phyloP scores from a whole-genome alignment of 495 filamentous ascomycete species.

The Podospora australis region DNA sequence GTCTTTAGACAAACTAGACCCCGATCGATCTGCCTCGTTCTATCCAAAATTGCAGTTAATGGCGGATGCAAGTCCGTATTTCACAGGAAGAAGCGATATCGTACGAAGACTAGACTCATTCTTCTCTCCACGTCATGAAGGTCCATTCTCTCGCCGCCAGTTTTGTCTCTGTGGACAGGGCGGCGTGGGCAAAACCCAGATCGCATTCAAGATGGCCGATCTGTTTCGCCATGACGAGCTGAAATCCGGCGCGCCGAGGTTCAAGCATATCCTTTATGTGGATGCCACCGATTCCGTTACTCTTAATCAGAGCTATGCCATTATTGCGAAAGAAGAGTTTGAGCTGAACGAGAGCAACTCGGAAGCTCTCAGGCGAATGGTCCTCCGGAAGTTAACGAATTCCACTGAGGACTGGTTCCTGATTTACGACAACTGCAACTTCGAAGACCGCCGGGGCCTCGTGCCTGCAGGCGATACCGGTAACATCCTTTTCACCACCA shows the following conservation, averaged over 20 bases:
- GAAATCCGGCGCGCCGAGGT: background rate
- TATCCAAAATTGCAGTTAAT: background rate
- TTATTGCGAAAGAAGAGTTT: conserved; percentile 1
- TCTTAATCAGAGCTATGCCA: conserved; percentile 11
- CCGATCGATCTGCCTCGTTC: background rate
- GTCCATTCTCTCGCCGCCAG: background rate
- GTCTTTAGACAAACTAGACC: conserved; percentile 1
- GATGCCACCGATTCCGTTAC: conserved; percentile 10
- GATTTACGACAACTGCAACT: conserved; percentile 7
- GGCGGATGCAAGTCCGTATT: conserved; percentile 7
- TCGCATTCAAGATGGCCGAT: conserved; percentile 13
- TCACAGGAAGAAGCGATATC: conserved; percentile 18
- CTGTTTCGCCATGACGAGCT: conserved; percentile 4
- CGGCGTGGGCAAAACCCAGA: conserved; percentile 23
- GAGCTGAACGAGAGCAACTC: background rate
- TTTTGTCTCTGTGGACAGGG: conserved; percentile 17
- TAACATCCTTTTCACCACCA: background rate
- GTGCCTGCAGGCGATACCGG: background rate
- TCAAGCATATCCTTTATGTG: conserved; percentile 16
- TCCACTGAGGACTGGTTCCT: conserved; percentile 7
- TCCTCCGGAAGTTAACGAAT: background rate
- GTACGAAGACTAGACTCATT: conserved; percentile 4
- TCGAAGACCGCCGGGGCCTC: background rate
- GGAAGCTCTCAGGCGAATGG: background rate
- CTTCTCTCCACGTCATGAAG: conserved; percentile 3